Evolutionary conservation across 495 filamentous ascomycete species (phyloP), one percentile per base, ranked within the genome.

Genomic region (Aspergillus mulundensis): DNA sequence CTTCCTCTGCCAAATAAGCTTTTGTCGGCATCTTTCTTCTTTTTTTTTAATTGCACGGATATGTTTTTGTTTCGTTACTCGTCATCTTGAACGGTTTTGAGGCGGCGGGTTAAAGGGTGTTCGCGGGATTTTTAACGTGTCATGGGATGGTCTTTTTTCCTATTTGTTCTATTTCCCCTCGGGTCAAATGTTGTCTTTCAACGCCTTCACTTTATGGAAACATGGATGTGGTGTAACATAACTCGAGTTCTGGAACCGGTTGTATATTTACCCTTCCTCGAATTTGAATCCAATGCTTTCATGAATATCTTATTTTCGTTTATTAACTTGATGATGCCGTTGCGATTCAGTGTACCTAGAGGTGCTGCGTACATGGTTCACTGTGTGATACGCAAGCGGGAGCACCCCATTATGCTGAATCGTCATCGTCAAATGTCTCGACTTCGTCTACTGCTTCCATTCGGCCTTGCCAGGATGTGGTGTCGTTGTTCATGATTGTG

Each of bases 1-100:
- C 92, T 61, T 97, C 93, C 49, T 96, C 93, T 64, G 95, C 93
- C 74, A 98, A 98, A 90, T 98, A 96, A 84, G 77, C 74, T 62
- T 67, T 66, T 76, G 69, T 44, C 66, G 57, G 61, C 58, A 61
- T 66, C 67, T 60, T 73, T 66, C n/a, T 67, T 59, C 55, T 70
- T 67, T 65, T 67, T 65, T 62, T 66, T 71, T 74, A 57, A 68
- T 70, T 79, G 72, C 66, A 70, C 74, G 72, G 68, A 76, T 77
- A 66, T 70, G 67, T 68, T 59, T 63, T 66, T 68, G 63, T 74
- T 75, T 75, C 76, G 65, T 73, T 78, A 69, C 77, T 82, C 76
- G 67, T 69, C 70, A 75, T 77, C 66, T 76, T 80, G 81, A 77
- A 81, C 77, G 70, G 80, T 78, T 77, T 36, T 75, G 77, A 78